Base-by-base conservation (phyloP, 106 monocot species). In the Dendrobium catenatum region DNA sequence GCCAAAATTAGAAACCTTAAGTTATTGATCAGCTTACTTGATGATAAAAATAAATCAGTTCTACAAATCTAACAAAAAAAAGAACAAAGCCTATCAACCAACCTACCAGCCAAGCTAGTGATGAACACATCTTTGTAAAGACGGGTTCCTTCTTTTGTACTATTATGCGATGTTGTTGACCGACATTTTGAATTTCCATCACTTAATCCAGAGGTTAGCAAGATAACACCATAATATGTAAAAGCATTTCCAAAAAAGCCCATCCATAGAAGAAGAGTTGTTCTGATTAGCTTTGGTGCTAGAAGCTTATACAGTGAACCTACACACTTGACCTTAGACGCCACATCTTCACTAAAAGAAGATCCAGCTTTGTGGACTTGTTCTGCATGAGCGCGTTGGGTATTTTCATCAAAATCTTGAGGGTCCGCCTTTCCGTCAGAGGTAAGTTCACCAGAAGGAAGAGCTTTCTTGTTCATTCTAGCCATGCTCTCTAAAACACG, bases 231-330 rank as follows among this genome's bases (percentile, higher is more conserved):
- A 79, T 95, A 95, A 70, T 95, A 95, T 40, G 82, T 81, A 87
- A 95, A 95, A 42, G 89, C 86, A 88, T 93, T 95, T 5, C 89
- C 95, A 67, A 93, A 89, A 88, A 87, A 93, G 64, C 82, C 83
- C 15, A 89, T 80, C 93, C 91, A 95, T 33, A 95, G 86, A 75
- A 95, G 91, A 49, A 93, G 73, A n/a, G 95, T 93, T 51, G 93
- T 66, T 82, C 78, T 91, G 19, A 86, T 81, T 42, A 95, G 68
- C 33, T 91, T 74, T 13, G 81, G 85, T 42, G 93, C 91, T 15
- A 91, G 77, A 70, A 93, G 86, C 33, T 17, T 76, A 72, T 20
- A 70, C 8, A 95, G 41, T 37, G 86, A 80, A 79, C 42, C 56
- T 29, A 86, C 51, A 46, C 82, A 87, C 42, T 86, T 75, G 0